Evolutionary conservation across 1,284 basidiomycete species (phyloP), one percentile per base, ranked within the genome.

Genomic region (Malassezia slooffiae): DNA sequence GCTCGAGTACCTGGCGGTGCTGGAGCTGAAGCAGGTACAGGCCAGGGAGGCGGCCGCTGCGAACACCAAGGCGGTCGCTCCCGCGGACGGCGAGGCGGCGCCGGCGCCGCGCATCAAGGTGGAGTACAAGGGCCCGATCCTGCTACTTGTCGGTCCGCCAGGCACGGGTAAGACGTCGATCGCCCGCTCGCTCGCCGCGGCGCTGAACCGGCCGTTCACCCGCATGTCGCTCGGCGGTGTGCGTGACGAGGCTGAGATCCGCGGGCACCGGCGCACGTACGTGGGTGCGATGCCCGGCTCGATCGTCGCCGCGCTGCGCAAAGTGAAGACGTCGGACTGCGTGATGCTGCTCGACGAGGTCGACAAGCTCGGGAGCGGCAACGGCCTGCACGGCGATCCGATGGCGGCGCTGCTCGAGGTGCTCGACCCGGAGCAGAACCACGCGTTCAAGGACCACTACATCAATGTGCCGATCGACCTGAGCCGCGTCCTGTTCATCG

Each of bases 121-220:
- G 10, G 47, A 43, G 20, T 58, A 63, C 45, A 55, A 83, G 58
- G 86, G 83, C 0, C 86, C 87, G 0, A 89, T 90, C 48, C 72
- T 90, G 13, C 69, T 89, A 76, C 82, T 74, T 45, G 78, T 73
- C 29, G 52, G 55, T 13, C 67, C 69, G 11, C 62, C 64, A 7
- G 64, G 64, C 17, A 65, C 62, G 5, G 65, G 65, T 24, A 67
- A 69, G 54, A 69, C 65, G 9, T 64, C 61, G 21, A 69, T 69
- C 36, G 65, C 66, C 22, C 50, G 58, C 19, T 68, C 63, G 21
- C 58, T 72, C 12, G 71, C 72, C 20, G 67, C 88, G 19, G 85
- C 85, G 8, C 81, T 82, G 42, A 82, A 83, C 3, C 83, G 87
- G 1, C 85, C 75, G 10, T 64, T 62, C 43, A 54, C 55, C 27